Conservation (phyloP, 352 stramenopile species). For the Blastocystis sp. region DNA sequence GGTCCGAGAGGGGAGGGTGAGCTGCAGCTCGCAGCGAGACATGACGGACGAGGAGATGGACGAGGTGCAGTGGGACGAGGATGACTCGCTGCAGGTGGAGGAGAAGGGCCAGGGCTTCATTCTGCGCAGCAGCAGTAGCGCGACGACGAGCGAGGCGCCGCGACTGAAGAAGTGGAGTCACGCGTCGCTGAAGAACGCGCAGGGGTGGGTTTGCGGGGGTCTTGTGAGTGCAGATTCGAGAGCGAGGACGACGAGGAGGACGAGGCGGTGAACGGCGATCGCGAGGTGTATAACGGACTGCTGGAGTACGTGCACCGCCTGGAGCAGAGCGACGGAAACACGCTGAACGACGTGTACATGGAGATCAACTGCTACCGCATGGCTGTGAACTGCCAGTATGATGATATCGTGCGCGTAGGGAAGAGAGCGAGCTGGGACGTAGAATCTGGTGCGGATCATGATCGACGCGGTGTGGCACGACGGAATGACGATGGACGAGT, state of each 20-base stretch:
- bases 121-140: not conserved
- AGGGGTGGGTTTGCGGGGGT: not conserved
- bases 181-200: not conserved
- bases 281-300: not conserved
- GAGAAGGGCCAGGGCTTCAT: not conserved
- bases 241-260: slow-evolving; percentile 40
- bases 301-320: not conserved
- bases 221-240: not conserved
- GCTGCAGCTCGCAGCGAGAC: not conserved
- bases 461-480: not conserved
- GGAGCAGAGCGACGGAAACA: not conserved
- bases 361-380: slow-evolving; percentile 53
- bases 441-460: slow-evolving; percentile 14
- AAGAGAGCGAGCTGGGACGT: not conserved
- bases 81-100: not conserved
- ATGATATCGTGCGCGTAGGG: slow-evolving; percentile 11
- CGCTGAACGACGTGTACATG: not conserved
- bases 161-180: slow-evolving; percentile 1
- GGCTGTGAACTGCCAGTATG: slow-evolving; percentile 24
- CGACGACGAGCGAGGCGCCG: not conserved
- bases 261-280: not conserved
- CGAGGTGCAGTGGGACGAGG: not conserved
- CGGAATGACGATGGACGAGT: not conserved
- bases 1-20: not conserved
- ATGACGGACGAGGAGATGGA: not conserved